phyloP scores from a whole-genome alignment of 257 asterid species.

The Echites panduratus region DNA sequence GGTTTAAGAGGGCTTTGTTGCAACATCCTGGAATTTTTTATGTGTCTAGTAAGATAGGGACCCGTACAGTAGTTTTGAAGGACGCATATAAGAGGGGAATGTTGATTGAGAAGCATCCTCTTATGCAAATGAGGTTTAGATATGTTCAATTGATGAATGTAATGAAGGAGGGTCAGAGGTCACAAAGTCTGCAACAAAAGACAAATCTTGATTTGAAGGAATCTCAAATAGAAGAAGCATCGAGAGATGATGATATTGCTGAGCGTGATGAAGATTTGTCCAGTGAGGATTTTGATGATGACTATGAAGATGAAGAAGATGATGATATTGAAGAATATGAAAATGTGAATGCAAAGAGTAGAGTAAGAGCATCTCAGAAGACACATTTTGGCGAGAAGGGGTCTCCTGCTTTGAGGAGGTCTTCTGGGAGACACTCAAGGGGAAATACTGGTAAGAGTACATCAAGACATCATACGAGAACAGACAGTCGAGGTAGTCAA shows the following conservation, averaged over 20 bases:
- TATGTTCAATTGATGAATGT: constrained; percentile 48
- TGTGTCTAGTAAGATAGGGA: constrained; percentile 61
- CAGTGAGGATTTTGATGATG: constrained; percentile 24
- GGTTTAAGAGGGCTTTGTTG: constrained; percentile 67
- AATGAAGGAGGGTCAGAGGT: constrained; percentile 37
- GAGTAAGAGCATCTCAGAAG: constrained; percentile 18
- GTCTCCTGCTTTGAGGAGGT: constrained; percentile 12
- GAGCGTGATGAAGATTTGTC: constrained; percentile 39
- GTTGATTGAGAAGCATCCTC: constrained; percentile 5
- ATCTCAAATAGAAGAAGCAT: constrained; percentile 29
- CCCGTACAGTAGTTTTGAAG: constrained; percentile 67
- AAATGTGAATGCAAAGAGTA: constrained; percentile 4
- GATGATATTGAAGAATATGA: constrained; percentile 10
- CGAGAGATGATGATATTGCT: constrained; percentile 22
- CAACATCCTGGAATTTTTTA: constrained; percentile 92
- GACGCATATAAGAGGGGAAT: constrained; percentile 31
- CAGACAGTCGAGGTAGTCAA: constrained; percentile 24
- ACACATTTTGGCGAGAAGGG: constrained; percentile 9
- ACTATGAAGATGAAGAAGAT: constrained; percentile 17
- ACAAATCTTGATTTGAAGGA: constrained; percentile 25
- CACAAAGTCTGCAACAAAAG: constrained; percentile 27
- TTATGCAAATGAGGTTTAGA: constrained; percentile 1
- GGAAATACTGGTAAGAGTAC: constrained; percentile 6
- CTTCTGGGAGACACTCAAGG: constrained; percentile 11
- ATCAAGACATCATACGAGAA: constrained; percentile 24